A percentile compares a stretch with the other conserved stretches of the same genome.
These are phyloP conservation scores for Rhizophora mangle DNA, from an alignment of 345 rosid genomes.

Conservation along the genomic window DNA sequence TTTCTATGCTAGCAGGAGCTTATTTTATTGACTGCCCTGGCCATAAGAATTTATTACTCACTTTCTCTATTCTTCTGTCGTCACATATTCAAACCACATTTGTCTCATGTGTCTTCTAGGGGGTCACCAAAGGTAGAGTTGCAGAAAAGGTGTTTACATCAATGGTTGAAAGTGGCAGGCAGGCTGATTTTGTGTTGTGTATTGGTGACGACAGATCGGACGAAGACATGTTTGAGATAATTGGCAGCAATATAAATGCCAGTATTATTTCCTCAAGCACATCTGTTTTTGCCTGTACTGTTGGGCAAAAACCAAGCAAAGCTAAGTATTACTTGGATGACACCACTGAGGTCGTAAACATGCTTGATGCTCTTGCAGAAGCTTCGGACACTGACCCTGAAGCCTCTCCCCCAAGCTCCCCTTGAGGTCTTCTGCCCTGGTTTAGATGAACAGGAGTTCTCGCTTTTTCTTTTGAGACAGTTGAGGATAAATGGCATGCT, in stretches of 20 bases:
- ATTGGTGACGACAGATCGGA: slow-evolving; percentile 76
- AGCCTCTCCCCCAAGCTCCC: slow-evolving; percentile 29
- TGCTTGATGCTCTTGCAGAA: slow-evolving; percentile 61
- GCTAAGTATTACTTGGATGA: slow-evolving; percentile 88
- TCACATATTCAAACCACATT: not conserved
- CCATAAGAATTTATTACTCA: no score
- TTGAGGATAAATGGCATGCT: slow-evolving; percentile 13
- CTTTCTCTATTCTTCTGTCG: not conserved
- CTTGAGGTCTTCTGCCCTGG: slow-evolving; percentile 15
- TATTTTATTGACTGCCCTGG: no score
- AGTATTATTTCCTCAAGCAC: slow-evolving; percentile 42
- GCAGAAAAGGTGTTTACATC: slow-evolving; percentile 54
- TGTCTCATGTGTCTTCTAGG: slow-evolving; percentile 37
- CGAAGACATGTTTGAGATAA: slow-evolving; percentile 74
- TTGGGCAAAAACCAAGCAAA: slow-evolving; percentile 96
- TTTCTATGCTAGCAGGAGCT: no score
- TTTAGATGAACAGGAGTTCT: slow-evolving; percentile 10
- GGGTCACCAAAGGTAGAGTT: slow-evolving; percentile 59
- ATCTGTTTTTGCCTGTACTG: slow-evolving; percentile 76
- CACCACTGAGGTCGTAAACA: slow-evolving; percentile 47
- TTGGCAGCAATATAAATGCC: slow-evolving; percentile 35
- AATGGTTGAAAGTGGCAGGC: slow-evolving; percentile 43
- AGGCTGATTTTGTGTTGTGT: slow-evolving; percentile 62
- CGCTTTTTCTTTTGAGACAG: not conserved
- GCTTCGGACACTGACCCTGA: slow-evolving; percentile 42